phyloP scores from a whole-genome alignment of 2,329 filamentous ascomycete species.

The Exophiala aquamarina region DNA sequence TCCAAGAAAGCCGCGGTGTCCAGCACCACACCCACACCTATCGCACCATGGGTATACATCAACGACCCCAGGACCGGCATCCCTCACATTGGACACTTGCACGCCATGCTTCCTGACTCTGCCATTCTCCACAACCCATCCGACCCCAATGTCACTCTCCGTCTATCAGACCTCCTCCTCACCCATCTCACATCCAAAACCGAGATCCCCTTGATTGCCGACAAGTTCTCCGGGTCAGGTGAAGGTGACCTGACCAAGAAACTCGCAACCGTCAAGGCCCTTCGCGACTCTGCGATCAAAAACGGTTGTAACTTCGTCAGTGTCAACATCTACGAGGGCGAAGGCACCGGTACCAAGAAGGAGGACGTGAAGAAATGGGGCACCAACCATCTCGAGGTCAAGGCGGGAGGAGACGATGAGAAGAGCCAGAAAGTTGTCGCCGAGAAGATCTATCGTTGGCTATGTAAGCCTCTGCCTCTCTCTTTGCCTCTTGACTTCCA shows the following conservation, averaged over 20 bases:
- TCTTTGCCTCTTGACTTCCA: not conserved
- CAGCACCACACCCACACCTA: conserved; percentile 5
- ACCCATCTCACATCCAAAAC: conserved; percentile 5
- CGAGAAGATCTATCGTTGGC: conserved; percentile 21
- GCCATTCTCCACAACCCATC: not conserved
- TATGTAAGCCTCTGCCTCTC: conserved; percentile 19
- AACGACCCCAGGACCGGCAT: conserved; percentile 18
- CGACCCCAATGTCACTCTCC: not conserved
- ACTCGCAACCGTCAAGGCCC: conserved; percentile 10
- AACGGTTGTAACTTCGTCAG: conserved; percentile 23
- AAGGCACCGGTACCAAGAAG: not conserved
- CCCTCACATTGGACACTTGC: conserved; percentile 14
- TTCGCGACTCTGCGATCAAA: conserved; percentile 20
- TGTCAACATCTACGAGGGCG: conserved; percentile 16
- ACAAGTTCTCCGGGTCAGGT: conserved; percentile 7
- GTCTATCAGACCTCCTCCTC: not conserved
- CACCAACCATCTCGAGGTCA: conserved; percentile 25
- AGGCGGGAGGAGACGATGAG: conserved; percentile 3
- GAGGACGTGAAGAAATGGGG: conserved; percentile 12
- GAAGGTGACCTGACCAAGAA: conserved; percentile 7
- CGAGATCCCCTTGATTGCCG: conserved; percentile 13
- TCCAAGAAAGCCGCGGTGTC: conserved; percentile 2
- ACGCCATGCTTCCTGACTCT: conserved; percentile 15
- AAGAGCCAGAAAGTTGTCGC: conserved; percentile 7
- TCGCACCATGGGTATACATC: conserved; percentile 25